Evolutionary conservation across 164 flowering plant species (phyloP), one percentile per base, ranked within the genome.

Genomic region (Malania oleifera): DNA sequence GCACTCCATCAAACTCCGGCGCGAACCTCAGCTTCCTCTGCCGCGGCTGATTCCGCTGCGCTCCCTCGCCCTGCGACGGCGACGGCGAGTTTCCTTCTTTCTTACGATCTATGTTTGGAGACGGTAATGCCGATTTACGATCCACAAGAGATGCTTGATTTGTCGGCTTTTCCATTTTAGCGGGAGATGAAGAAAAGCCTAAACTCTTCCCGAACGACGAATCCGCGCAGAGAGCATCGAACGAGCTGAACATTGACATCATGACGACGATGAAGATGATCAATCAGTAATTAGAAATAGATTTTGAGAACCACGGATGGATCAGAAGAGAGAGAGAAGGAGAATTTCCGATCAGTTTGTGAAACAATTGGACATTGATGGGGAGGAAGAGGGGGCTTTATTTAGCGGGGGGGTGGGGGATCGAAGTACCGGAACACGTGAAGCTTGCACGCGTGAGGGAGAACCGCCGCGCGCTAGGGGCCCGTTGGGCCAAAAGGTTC

Each of bases 11-110:
- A 0, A 70, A 34, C 54, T 70, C 74, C 60, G 47, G 51, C 14
- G 74, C 74, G 46, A 70, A 70, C 54, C 74, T 60, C 20, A 60
- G 63, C 56, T 52, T 31, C 50, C 57, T 69, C 29, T n/a, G 26
- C 45, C 54, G 59, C 41, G 57, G 56, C 57, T 37, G 34, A 20
- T 60, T 51, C 23, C 19, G 13, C 20, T 5, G 19, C 41, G 35
- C 41, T 29, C 40, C 24, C 2, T 14, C 26, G 22, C 41, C 24
- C 18, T 7, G 5, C 35, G 13, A 10, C n/a, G n/a, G n/a, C n/a
- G n/a, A n/a, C n/a, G n/a, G n/a, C n/a, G n/a, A n/a, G n/a, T n/a
- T n/a, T n/a, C n/a, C 51, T 38, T 9, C 56, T 58, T 29, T 48
- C 52, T n/a, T 35, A 51, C 45, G n/a, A n/a, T 38, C 54, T 5